Evolutionary conservation across 2,329 filamentous ascomycete species (phyloP).

Genomic region (Thielaviopsis musarum): DNA sequence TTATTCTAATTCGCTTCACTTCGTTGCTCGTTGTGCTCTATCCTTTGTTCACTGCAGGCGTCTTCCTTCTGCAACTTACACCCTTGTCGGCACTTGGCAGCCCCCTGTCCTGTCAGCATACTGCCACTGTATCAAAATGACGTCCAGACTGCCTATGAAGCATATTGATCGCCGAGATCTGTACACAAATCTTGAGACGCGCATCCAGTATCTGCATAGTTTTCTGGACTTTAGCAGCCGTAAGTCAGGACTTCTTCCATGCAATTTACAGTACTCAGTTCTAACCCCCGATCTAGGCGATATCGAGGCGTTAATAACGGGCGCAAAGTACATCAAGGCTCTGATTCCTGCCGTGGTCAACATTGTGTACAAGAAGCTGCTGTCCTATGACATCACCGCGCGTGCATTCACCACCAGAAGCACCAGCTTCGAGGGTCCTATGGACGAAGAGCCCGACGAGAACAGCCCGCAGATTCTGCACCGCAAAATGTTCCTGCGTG

Average conservation of each 20-base stretch:
- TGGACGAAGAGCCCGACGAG: conserved; percentile 46
- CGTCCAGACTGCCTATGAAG: conserved; percentile 24
- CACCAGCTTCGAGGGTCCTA: conserved; percentile 48
- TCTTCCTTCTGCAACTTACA: not conserved
- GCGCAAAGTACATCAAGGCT: conserved; percentile 63
- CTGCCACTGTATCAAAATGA: conserved; percentile 15
- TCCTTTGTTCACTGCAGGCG: not conserved
- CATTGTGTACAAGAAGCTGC: conserved; percentile 67
- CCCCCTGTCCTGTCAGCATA: not conserved
- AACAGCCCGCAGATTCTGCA: conserved; percentile 59
- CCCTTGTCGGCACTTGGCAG: not conserved
- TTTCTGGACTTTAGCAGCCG: conserved; percentile 60
- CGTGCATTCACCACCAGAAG: conserved; percentile 51
- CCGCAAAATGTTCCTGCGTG: conserved; percentile 62
- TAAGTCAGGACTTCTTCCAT: conserved; percentile 24
- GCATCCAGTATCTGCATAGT: conserved; percentile 56
- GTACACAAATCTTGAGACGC: conserved; percentile 52
- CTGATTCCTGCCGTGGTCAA: conserved; percentile 72
- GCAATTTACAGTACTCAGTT: not conserved
- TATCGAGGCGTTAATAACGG: conserved; percentile 50
- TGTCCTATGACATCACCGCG: conserved; percentile 69
- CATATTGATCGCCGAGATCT: conserved; percentile 55
- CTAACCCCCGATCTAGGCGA: conserved; percentile 29
- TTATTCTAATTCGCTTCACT: not conserved
- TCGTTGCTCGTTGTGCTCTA: not conserved